These are phyloP conservation scores for Chamaenerion angustifolium DNA, from an alignment of 345 rosid species.

Conservation along the genomic window DNA sequence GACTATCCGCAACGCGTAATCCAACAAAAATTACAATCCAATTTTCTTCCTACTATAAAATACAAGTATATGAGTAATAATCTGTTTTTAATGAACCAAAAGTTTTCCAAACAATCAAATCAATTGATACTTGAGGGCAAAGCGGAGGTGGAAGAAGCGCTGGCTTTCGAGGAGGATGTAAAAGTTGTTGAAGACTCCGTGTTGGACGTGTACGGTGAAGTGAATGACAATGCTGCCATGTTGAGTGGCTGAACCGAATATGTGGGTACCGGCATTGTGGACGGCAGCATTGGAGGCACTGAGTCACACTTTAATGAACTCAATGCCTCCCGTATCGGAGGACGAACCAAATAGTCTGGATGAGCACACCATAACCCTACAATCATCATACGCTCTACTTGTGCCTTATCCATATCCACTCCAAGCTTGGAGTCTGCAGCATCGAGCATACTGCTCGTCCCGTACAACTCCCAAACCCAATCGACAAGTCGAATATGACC, in stretches of 20 bases:
- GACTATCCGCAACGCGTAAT: no score
- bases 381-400: conserved; percentile 3
- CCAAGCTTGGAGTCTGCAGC: conserved; percentile 2
- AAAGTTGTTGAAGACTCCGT: no score
- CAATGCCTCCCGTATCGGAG: not conserved
- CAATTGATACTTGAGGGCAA: no score
- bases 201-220: not conserved
- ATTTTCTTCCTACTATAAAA: no score
- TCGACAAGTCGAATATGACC: not conserved
- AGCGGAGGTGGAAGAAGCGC: no score
- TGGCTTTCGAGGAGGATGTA: no score
- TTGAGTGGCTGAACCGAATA: not conserved
- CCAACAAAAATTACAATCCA: no score
- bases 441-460: not conserved
- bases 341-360: conserved; percentile 1
- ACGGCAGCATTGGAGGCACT: not conserved
- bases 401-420: not conserved
- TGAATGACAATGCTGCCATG: not conserved
- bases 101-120: no score
- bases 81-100: no score
- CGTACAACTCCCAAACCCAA: conserved; percentile 9
- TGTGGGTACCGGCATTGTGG: not conserved
- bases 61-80: no score
- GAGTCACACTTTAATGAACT: not conserved
- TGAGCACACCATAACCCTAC: conserved; percentile 6